Conservation (phyloP, 139 green algal species). For the Limnomonas spitsbergensis region DNA sequence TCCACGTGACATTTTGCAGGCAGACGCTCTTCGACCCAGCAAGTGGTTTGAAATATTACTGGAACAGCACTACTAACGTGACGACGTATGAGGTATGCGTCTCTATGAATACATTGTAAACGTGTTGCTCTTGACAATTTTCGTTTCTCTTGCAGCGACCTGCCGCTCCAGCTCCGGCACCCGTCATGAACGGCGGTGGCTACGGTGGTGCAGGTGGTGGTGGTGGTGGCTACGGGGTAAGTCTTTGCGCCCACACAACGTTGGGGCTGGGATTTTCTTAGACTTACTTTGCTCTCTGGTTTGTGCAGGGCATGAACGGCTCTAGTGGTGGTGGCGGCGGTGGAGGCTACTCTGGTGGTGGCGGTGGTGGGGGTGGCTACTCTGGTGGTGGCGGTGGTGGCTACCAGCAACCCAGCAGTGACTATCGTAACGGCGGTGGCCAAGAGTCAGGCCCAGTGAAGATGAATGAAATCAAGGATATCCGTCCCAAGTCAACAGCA, state of each 20-base stretch:
- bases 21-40: slow-evolving; percentile 54
- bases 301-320: slow-evolving; percentile 14
- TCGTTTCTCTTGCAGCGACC: slow-evolving; percentile 2
- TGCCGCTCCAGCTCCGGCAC: neutral
- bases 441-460: no score
- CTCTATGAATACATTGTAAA: neutral
- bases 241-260: no score
- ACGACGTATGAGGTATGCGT: slow-evolving; percentile 51
- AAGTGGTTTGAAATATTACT: slow-evolving; percentile 72
- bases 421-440: slow-evolving; percentile 15
- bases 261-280: no score
- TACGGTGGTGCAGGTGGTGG: slow-evolving; percentile 18
- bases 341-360: slow-evolving; percentile 22
- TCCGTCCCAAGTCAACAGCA: slow-evolving; percentile 20
- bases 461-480: neutral
- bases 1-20: neutral
- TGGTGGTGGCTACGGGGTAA: slow-evolving; percentile 17
- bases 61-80: slow-evolving; percentile 74
- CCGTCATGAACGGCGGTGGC: slow-evolving; percentile 26
- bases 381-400: slow-evolving; percentile 4
- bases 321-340: slow-evolving; percentile 24
- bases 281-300: no score
- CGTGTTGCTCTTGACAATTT: neutral
- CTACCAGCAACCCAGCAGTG: neutral
- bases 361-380: slow-evolving; percentile 13